Evolutionary conservation across 352 stramenopile genomes (phyloP), one percentile per base, ranked within the genome.

Genomic region (Pythium sp.): DNA sequence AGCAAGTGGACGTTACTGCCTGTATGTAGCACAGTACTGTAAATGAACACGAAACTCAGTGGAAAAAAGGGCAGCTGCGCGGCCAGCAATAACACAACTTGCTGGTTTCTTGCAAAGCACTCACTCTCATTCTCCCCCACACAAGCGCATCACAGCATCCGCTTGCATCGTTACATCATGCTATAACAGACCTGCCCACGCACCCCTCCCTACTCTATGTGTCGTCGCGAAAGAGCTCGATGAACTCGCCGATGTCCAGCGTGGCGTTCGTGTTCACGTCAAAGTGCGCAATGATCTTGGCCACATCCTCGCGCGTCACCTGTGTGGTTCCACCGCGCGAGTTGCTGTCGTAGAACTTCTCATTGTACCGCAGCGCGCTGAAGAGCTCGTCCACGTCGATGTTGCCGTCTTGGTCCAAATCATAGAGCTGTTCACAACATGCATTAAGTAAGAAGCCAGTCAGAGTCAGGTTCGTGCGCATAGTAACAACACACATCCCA

Each of bases 161-260:
- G 20, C 18, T 46, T 18, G 12, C 38, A 20, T 46, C 12, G 30
- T 5, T 32, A 32, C 30, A 32, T 32, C 30, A 32, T 32, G 24
- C 24, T 5, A 6, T 46, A 46, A 46, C 12, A 46, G 38, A 46
- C 14, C 15, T 5, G 12, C 3, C 2, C 12, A 18, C 12, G 38
- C 38, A 26, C 24, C 24, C 5, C 38, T 14, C 38, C 11, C 73
- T 78, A 5, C 38, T 14, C 73, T 79, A 91, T 26, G 80, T 73
- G 15, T 89, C 84, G 57, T 92, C 86, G 14, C 83, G 77, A 62
- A 94, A 92, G 47, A 94, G 82, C 70, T 92, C 81, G 53, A 91
- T 84, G 62, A 94, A 94, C 69, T 94, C 84, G 64, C 81, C 32
- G 11, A 94, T 71, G 72, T 94, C 82, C 41, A 94, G 75, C 6